Percentiles rank a stretch among this genome's conserved stretches.
These are phyloP conservation scores for Pulchroboletus neoregius DNA, from an alignment of 1,284 basidiomycete genomes.

Conservation along the genomic window DNA sequence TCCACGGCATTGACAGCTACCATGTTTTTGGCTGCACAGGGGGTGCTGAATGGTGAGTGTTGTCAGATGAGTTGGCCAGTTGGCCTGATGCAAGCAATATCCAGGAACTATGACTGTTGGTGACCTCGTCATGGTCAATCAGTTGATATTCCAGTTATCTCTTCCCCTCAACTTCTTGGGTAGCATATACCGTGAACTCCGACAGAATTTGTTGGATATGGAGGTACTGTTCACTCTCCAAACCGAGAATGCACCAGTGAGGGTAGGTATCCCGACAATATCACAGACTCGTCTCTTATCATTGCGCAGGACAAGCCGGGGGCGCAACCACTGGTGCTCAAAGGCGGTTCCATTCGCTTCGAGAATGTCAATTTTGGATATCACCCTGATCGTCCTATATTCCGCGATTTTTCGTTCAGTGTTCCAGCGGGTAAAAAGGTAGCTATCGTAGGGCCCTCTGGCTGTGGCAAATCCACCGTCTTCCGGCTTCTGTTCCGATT, in stretches of 20 bases:
- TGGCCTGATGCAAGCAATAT: slow-evolving; percentile 1
- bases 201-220: slow-evolving; percentile 96
- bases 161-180: slow-evolving; percentile 96
- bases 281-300: slow-evolving; percentile 1
- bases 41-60: slow-evolving; percentile 75
- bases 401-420: slow-evolving; percentile 84
- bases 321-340: slow-evolving; percentile 67
- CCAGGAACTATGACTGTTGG: slow-evolving; percentile 96
- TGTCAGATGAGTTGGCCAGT: neutral
- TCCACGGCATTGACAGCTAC: slow-evolving; percentile 88
- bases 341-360: slow-evolving; percentile 87
- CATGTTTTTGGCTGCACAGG: slow-evolving; percentile 96
- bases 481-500: slow-evolving; percentile 94
- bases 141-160: slow-evolving; percentile 97
- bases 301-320: slow-evolving; percentile 57
- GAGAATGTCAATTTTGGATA: slow-evolving; percentile 93
- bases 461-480: slow-evolving; percentile 97
- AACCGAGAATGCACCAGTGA: slow-evolving; percentile 72
- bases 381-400: slow-evolving; percentile 87
- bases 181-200: slow-evolving; percentile 93
- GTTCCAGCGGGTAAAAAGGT: slow-evolving; percentile 95
- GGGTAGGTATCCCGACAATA: slow-evolving; percentile 40
- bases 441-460: slow-evolving; percentile 94
- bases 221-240: slow-evolving; percentile 93
- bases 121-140: slow-evolving; percentile 98